Evolutionary conservation across 176 grass and related monocot species (phyloP).

Genomic region (Coix lacrymajobi): DNA sequence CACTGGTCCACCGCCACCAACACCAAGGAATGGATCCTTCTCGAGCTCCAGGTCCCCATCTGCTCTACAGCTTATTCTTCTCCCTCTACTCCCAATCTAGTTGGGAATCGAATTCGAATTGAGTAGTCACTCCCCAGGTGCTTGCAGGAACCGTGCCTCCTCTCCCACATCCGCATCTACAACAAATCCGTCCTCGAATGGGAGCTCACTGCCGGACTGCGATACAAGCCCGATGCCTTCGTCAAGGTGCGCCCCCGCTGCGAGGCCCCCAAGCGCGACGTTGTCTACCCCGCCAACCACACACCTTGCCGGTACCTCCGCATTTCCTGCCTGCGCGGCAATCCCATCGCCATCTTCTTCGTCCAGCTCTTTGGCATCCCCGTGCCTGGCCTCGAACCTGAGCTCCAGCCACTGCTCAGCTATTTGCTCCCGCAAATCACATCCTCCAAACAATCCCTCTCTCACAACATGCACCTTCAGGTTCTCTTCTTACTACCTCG

Average conservation of each 20-base stretch:
- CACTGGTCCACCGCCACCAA: constrained; percentile 94
- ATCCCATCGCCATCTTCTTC: constrained; percentile 93
- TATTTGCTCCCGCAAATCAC: constrained; percentile 76
- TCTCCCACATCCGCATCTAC: constrained; percentile 88
- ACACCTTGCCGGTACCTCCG: constrained; percentile 90
- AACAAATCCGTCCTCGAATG: constrained; percentile 97
- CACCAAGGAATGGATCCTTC: constrained; percentile 97
- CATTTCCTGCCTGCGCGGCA: constrained; percentile 82
- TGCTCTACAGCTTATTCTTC: not conserved
- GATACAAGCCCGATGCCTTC: constrained; percentile 91
- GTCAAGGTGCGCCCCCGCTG: constrained; percentile 69
- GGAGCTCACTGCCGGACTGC: constrained; percentile 86
- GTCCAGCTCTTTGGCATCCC: constrained; percentile 88
- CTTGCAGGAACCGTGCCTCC: constrained; percentile 74
- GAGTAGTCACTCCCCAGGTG: not conserved
- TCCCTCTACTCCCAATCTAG: not conserved
- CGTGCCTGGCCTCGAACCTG: constrained; percentile 85
- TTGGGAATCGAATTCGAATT: constrained; percentile 15
- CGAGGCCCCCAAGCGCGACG: constrained; percentile 82
- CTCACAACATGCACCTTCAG: constrained; percentile 85
- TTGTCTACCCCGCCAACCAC: constrained; percentile 73
- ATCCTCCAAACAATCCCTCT: constrained; percentile 66
- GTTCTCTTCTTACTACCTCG: constrained; percentile 30
- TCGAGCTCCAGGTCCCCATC: constrained; percentile 60
- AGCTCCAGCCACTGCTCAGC: constrained; percentile 76